phyloP scores from a whole-genome alignment of 2,329 filamentous ascomycete genomes.

The Microdochium nivale region DNA sequence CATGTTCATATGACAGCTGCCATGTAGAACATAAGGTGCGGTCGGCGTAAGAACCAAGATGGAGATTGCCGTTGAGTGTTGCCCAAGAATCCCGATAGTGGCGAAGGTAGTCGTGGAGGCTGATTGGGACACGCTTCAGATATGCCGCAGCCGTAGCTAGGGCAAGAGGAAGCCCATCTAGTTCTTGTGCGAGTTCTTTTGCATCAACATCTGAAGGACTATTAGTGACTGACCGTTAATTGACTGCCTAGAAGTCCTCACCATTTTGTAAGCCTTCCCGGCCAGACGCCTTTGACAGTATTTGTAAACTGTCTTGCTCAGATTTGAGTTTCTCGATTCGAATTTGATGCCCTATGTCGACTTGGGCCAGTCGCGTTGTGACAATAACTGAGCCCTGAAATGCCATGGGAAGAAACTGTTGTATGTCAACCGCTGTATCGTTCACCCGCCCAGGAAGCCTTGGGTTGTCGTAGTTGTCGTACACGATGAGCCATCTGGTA shows the following conservation, averaged over 20 bases:
- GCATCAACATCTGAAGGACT: slow-evolving; percentile 17
- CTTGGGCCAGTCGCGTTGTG: slow-evolving; percentile 25
- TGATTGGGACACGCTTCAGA: slow-evolving; percentile 26
- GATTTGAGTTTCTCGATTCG: slow-evolving; percentile 21
- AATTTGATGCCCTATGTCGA: slow-evolving; percentile 22
- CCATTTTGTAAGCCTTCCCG: slow-evolving; percentile 13
- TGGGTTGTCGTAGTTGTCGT: slow-evolving; percentile 32
- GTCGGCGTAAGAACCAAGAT: slow-evolving; percentile 18
- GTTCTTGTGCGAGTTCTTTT: slow-evolving; percentile 18
- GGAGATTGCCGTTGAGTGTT: background rate
- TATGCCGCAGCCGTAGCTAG: slow-evolving; percentile 36
- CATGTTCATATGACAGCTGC: slow-evolving; percentile 26
- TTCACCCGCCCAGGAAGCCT: slow-evolving; percentile 1
- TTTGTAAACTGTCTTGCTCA: slow-evolving; percentile 18
- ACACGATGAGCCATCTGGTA: slow-evolving; percentile 27
- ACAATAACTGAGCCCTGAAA: slow-evolving; percentile 32
- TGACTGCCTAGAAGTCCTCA: slow-evolving; percentile 9
- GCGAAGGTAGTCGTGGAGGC: slow-evolving; percentile 27
- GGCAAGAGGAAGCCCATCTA: slow-evolving; percentile 36
- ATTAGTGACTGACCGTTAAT: slow-evolving; percentile 1
- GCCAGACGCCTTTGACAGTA: slow-evolving; percentile 19
- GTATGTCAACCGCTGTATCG: slow-evolving; percentile 19
- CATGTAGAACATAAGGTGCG: slow-evolving; percentile 25
- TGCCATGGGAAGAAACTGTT: slow-evolving; percentile 16
- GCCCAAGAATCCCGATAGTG: slow-evolving; percentile 29